A percentile compares a stretch with the other conserved stretches of the same genome.
Evolutionary conservation across 371 early-diverging fungal genomes (phyloP).

Genomic region (Actinomortierella ambigua): DNA sequence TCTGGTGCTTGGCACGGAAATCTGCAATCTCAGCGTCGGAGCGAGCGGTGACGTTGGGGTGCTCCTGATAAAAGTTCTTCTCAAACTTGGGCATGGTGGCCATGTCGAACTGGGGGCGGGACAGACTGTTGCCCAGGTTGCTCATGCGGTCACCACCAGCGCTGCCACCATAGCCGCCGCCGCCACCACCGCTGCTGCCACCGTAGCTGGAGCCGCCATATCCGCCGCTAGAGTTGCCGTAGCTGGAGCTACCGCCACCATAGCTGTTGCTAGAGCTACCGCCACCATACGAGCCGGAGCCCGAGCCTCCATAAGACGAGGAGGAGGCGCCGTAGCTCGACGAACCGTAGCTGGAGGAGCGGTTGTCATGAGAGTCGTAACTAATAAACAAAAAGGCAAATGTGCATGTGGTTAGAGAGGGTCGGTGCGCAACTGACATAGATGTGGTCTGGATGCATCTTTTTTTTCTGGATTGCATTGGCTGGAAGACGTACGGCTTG

Average conservation of each 20-base stretch:
- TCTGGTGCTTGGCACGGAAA: constrained; percentile 70
- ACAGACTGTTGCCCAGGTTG: constrained; percentile 61
- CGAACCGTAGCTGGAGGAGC: constrained; percentile 31
- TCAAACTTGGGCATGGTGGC: constrained; percentile 78
- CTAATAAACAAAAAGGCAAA: constrained; percentile 21
- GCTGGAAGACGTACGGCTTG: constrained; percentile 50
- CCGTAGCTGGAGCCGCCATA: constrained; percentile 47
- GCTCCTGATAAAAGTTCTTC: constrained; percentile 94
- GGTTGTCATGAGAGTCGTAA: constrained; percentile 55
- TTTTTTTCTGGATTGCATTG: constrained; percentile 2
- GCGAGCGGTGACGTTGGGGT: constrained; percentile 65
- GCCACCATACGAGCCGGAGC: constrained; percentile 13
- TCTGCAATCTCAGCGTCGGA: constrained; percentile 62
- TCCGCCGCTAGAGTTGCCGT: constrained; percentile 18
- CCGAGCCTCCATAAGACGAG: constrained; percentile 2
- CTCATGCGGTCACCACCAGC: constrained; percentile 66
- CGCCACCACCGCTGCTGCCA: constrained; percentile 48
- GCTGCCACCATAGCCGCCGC: constrained; percentile 47
- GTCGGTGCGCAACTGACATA: not conserved
- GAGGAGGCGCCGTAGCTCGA: constrained; percentile 33
- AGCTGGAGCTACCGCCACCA: constrained; percentile 28
- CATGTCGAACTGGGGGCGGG: constrained; percentile 74
- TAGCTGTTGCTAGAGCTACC: constrained; percentile 44
- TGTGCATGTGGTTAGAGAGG: constrained; percentile 2
- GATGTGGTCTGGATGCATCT: constrained; percentile 20